Evolutionary conservation across 2,329 filamentous ascomycete genomes (phyloP).

Genomic region (Colletotrichum sp.): DNA sequence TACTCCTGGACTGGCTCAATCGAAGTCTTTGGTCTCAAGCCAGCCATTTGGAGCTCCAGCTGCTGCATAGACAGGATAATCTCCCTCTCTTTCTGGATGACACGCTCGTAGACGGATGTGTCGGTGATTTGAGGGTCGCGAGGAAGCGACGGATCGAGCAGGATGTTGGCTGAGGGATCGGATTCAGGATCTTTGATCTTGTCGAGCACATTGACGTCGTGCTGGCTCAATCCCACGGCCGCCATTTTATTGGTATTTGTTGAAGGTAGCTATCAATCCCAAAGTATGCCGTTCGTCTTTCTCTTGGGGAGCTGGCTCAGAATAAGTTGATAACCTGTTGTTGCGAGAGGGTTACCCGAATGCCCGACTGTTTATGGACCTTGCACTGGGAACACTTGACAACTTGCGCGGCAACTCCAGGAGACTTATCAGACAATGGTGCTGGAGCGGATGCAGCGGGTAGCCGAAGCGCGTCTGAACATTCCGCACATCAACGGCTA

Average conservation of each 20-base stretch:
- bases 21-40: slow-evolving; percentile 39
- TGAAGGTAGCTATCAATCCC: neutral
- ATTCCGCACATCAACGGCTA: slow-evolving; percentile 22
- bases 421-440: neutral
- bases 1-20: slow-evolving; percentile 51
- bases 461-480: neutral
- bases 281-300: neutral
- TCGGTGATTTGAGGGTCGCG: slow-evolving; percentile 65
- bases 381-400: neutral
- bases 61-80: slow-evolving; percentile 61
- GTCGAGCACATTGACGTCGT: slow-evolving; percentile 66
- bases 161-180: slow-evolving; percentile 57
- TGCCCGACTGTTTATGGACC: neutral
- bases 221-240: slow-evolving; percentile 54
- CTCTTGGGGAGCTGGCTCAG: neutral
- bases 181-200: slow-evolving; percentile 73
- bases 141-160: slow-evolving; percentile 59
- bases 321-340: neutral
- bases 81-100: slow-evolving; percentile 56
- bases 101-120: slow-evolving; percentile 50
- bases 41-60: slow-evolving; percentile 58
- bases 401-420: neutral
- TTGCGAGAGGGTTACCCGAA: neutral
- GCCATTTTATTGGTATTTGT: slow-evolving; percentile 44
- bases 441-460: neutral